Conservation (phyloP, 2,329 filamentous ascomycete genomes). For the Venturia carpophila region DNA sequence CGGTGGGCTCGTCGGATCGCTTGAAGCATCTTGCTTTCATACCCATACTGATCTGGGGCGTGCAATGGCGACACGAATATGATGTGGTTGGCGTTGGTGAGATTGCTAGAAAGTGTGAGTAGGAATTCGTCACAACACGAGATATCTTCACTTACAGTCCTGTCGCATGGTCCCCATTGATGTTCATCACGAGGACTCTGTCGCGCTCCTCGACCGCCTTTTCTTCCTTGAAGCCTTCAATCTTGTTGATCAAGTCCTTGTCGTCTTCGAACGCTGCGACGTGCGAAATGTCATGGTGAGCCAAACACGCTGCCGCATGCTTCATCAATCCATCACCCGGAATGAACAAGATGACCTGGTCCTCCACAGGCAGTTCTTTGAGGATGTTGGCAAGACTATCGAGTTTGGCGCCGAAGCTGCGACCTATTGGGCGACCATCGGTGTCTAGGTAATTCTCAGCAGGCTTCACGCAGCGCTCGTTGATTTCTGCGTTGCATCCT, state of each 20-base stretch:
- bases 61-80: conserved; percentile 54
- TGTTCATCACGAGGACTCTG: conserved; percentile 49
- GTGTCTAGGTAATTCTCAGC: background rate
- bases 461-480: background rate
- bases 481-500: background rate
- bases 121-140: conserved; percentile 15
- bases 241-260: background rate
- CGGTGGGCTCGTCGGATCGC: conserved; percentile 54
- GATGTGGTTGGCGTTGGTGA: conserved; percentile 56
- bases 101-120: conserved; percentile 40
- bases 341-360: conserved; percentile 23
- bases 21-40: conserved; percentile 53
- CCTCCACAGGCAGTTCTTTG: conserved; percentile 33
- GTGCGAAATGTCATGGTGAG: background rate
- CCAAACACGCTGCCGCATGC: background rate
- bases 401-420: conserved; percentile 23
- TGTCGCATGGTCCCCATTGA: conserved; percentile 50
- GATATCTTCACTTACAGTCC: conserved; percentile 44
- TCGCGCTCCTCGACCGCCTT: background rate
- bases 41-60: conserved; percentile 43
- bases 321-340: background rate
- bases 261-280: background rate
- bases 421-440: background rate
- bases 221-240: background rate
- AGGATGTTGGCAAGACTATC: conserved; percentile 28